These are phyloP conservation scores for Eucalyptus paniculata DNA, from an alignment of 345 rosid genomes.

Conservation along the genomic window DNA sequence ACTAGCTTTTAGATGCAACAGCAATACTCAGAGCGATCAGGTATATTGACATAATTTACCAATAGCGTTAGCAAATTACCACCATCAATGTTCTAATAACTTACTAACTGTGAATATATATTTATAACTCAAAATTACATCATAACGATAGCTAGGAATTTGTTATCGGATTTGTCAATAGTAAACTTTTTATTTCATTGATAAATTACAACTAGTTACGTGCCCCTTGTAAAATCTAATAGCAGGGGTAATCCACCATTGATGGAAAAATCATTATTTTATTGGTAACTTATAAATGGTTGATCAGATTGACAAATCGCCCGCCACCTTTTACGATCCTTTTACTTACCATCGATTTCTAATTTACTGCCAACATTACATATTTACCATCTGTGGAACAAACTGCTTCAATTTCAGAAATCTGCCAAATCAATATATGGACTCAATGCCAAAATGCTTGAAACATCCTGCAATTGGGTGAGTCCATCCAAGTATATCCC, in stretches of 20 bases:
- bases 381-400: neutral
- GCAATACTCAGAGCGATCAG: neutral
- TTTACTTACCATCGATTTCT: fast-evolving
- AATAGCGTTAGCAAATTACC: fast-evolving
- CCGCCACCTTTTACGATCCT: too few relatives aligned
- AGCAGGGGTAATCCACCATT: too few relatives aligned
- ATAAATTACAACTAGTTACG: too few relatives aligned
- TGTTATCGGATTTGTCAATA: too few relatives aligned
- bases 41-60: too few relatives aligned
- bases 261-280: neutral
- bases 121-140: too few relatives aligned
- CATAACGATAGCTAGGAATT: too few relatives aligned
- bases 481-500: neutral
- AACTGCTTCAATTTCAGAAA: neutral
- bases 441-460: neutral
- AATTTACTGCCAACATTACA: fast-evolving
- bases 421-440: neutral
- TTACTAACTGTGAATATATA: too few relatives aligned
- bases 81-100: neutral
- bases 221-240: too few relatives aligned
- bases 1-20: neutral
- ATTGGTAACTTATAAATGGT: neutral
- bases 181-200: too few relatives aligned
- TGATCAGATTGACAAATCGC: neutral
- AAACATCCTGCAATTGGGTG: neutral